These are phyloP conservation scores for Scutellaria barbata DNA, from an alignment of 257 asterid species.

Conservation along the genomic window DNA sequence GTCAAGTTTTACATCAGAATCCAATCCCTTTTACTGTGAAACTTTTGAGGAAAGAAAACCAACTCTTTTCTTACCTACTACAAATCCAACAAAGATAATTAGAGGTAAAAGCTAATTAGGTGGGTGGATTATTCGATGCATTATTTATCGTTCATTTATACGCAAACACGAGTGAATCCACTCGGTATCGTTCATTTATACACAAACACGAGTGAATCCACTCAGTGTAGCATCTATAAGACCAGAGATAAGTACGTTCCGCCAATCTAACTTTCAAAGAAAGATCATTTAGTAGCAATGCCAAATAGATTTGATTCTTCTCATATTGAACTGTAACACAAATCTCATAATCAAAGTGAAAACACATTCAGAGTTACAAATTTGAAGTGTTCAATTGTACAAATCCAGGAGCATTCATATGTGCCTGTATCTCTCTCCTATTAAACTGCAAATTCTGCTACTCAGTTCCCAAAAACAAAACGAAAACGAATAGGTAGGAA, in stretches of 20 bases:
- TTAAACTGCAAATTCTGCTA: slow-evolving; percentile 41
- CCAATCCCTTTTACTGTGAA: slow-evolving; percentile 15
- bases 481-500: slow-evolving; percentile 20
- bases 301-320: not conserved
- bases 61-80: not conserved
- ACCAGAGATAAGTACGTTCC: not conserved
- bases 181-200: no score
- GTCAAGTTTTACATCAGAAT: slow-evolving; percentile 11
- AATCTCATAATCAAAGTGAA: slow-evolving; percentile 23
- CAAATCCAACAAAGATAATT: not conserved
- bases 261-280: not conserved
- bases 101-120: not conserved
- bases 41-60: not conserved
- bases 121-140: no score
- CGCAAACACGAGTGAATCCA: no score
- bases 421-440: slow-evolving; percentile 31
- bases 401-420: slow-evolving; percentile 41
- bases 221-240: not conserved
- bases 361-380: slow-evolving; percentile 33
- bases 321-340: not conserved
- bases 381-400: slow-evolving; percentile 39
- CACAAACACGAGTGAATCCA: not conserved
- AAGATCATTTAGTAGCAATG: not conserved
- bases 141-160: no score
- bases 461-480: slow-evolving; percentile 33